Base-by-base conservation (phyloP, 1,284 basidiomycete genomes). In the Pseudozyma sp. region DNA sequence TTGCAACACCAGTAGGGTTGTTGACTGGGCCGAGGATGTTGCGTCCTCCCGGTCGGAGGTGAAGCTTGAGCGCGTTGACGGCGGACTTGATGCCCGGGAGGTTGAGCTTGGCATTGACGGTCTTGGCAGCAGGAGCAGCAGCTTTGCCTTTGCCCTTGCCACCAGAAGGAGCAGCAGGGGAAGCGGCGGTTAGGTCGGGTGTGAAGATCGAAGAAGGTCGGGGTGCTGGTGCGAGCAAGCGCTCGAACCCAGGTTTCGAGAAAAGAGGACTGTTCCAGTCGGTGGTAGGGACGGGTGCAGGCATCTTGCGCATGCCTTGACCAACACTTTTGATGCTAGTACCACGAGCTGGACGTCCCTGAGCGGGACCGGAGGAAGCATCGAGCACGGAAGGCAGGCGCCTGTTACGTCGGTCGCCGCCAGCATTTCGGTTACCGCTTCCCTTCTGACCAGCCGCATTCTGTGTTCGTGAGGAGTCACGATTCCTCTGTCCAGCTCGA, bases 231-330 rank as follows among this genome's bases (percentile, higher is more conserved):
- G 64, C 43, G 1, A 67, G 52, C 40, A 59, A 45, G 7, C 64
- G 64, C 36, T 67, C 70, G 18, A 63, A 72, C 2, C 70, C 64
- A 18, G 70, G 64, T 25, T 47, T 52, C 13, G 70, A 63, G 50
- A 61, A 73, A 21, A 68, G 47, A 2, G 70, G 49, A 18, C 42
- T 73, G 61, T 73, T 73, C 70, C 70, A 73, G 44, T 73, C 65
- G 36, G 70, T 73, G 19, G 16, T 56, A 5, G 62, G 59, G 18
- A 59, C 7, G 7, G 56, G 70, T 14, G 70, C 70, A 5, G 70
- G 43, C 52, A 57, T 21, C 43, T 65, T 59, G 19, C 8, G 31
- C 21, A 42, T 38, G 21, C 39, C 38, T 34, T 52, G 48, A 7
- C 40, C 35, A 0, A 59, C 12, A n/a, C 54, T 51, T 35, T 64